These are phyloP conservation scores for Yamagishiella unicocca DNA, from an alignment of 139 green algal genomes.

Conservation along the genomic window DNA sequence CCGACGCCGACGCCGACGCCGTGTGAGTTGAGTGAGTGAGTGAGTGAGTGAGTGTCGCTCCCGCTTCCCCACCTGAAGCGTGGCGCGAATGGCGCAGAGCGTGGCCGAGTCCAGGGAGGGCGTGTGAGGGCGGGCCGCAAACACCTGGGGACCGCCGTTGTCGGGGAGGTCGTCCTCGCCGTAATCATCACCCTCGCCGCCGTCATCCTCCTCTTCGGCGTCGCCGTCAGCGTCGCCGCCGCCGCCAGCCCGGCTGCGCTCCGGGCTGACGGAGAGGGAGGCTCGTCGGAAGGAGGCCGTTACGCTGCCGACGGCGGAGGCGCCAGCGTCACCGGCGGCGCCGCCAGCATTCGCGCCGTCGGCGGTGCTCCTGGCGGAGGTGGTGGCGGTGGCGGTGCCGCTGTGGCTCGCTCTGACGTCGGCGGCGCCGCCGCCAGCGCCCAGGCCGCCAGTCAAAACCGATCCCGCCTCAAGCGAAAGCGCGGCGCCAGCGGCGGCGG, in stretches of 20 bases:
- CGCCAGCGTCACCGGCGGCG: background rate
- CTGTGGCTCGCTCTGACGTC: background rate
- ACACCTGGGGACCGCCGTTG: background rate
- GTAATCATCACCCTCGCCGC: background rate
- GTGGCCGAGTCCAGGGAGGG: background rate
- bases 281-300: too few species aligned
- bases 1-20: too few species aligned
- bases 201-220: background rate
- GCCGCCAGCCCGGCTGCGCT: background rate
- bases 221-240: background rate
- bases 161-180: background rate
- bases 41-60: too few species aligned
- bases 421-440: background rate
- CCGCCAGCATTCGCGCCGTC: too few species aligned
- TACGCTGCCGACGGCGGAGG: background rate
- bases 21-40: too few species aligned
- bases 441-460: too few species aligned
- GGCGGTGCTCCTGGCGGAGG: too few species aligned
- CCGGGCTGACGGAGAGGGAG: background rate
- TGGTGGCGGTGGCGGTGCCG: too few species aligned
- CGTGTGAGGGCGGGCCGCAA: background rate
- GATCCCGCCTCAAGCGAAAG: too few species aligned
- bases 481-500: background rate
- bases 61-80: conserved; percentile 25
- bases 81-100: conserved; percentile 13